These are phyloP conservation scores for Pleochaeta shiraiana DNA, from an alignment of 2,329 filamentous ascomycete genomes.

Conservation along the genomic window DNA sequence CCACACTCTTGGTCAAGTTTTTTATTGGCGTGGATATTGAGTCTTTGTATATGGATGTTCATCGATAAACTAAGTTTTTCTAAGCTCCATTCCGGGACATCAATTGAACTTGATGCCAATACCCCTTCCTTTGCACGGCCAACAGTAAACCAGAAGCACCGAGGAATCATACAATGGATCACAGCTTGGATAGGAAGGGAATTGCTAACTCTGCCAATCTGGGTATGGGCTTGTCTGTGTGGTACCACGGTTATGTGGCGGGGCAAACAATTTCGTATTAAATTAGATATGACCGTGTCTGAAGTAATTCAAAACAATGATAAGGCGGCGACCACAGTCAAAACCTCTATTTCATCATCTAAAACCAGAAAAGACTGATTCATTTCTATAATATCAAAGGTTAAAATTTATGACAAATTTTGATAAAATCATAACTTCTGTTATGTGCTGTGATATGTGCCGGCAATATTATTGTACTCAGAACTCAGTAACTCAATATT, in stretches of 20 bases:
- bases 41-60: slow-evolving; percentile 47
- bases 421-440: too few relatives aligned
- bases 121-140: slow-evolving; percentile 54
- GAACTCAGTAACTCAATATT: too few relatives aligned
- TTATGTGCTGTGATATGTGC: too few relatives aligned
- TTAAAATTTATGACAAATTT: too few relatives aligned
- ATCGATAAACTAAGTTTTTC: slow-evolving; percentile 55
- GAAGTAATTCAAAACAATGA: too few relatives aligned
- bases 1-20: slow-evolving; percentile 48
- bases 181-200: slow-evolving; percentile 73
- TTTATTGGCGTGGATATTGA: slow-evolving; percentile 38
- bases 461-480: too few relatives aligned
- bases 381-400: too few relatives aligned
- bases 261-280: slow-evolving; percentile 60
- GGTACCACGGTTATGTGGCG: slow-evolving; percentile 77
- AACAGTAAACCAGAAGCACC: slow-evolving; percentile 28
- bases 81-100: slow-evolving; percentile 49
- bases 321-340: too few relatives aligned
- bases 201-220: slow-evolving; percentile 64
- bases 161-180: slow-evolving; percentile 50
- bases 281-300: slow-evolving; percentile 63
- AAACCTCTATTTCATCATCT: too few relatives aligned
- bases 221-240: slow-evolving; percentile 76
- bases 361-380: too few relatives aligned
- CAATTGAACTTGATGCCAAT: slow-evolving; percentile 46